These are phyloP conservation scores for Solanum raphanifolium DNA, from an alignment of 257 asterid species.

Conservation along the genomic window DNA sequence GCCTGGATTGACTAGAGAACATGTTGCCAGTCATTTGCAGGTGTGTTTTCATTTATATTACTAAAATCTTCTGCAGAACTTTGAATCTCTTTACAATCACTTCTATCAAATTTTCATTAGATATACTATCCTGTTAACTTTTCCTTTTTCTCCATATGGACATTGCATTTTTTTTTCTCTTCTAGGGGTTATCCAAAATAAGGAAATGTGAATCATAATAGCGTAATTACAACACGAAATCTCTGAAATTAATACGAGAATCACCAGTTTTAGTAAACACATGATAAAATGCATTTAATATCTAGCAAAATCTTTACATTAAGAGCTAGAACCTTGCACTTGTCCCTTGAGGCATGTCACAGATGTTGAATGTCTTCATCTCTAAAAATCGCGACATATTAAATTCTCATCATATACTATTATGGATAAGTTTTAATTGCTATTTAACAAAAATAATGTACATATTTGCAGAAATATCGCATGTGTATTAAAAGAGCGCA, in stretches of 20 bases:
- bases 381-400: neutral
- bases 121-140: neutral
- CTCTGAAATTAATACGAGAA: constrained; percentile 18
- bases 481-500: constrained; percentile 28
- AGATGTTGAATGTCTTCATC: neutral
- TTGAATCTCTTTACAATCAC: neutral
- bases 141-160: neutral
- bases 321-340: neutral
- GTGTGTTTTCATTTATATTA: constrained; percentile 16
- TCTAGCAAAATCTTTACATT: neutral
- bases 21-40: constrained; percentile 87
- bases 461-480: constrained; percentile 50
- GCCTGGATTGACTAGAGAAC: constrained; percentile 59
- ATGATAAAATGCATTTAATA: constrained; percentile 7
- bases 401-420: neutral
- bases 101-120: neutral
- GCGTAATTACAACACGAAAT: constrained; percentile 4
- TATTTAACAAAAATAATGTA: neutral
- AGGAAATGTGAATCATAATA: neutral
- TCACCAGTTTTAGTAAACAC: constrained; percentile 13
- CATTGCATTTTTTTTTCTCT: neutral
- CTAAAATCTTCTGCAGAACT: neutral
- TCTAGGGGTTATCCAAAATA: neutral
- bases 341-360: neutral
- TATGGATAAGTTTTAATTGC: neutral